Evolutionary conservation across 148 eudicot species (phyloP).

Genomic region (Chenopodium album): DNA sequence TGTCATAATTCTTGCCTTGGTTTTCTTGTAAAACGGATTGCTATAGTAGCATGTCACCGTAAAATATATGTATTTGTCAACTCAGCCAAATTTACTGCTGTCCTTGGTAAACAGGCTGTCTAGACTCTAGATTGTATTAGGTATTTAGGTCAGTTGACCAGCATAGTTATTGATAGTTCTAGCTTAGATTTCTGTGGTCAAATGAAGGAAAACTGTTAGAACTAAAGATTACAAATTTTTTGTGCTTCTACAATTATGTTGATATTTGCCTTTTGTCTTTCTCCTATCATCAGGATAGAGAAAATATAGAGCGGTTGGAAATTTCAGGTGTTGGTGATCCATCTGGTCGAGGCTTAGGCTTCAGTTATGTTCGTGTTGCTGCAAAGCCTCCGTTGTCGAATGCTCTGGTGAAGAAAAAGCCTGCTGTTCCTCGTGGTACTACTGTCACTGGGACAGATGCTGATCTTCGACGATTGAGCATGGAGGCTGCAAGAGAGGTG

Average conservation of each 20-base stretch:
- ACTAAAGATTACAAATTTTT: neutral
- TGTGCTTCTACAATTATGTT: neutral
- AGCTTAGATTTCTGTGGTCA: neutral
- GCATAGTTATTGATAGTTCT: neutral
- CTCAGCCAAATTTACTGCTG: neutral
- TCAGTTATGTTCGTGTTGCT: conserved; percentile 86
- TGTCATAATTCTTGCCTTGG: neutral
- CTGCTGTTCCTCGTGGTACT: conserved; percentile 62
- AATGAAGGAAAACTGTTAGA: neutral
- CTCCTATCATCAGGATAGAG: conserved; percentile 58
- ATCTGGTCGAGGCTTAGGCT: conserved; percentile 96
- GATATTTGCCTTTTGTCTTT: conserved; percentile 12
- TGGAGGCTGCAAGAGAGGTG: conserved; percentile 99
- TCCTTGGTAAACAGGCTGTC: neutral
- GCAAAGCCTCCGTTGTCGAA: conserved; percentile 82
- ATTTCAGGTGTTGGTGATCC: conserved; percentile 99
- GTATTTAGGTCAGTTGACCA: neutral
- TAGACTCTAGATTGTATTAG: neutral
- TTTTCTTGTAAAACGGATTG: too few relatives aligned
- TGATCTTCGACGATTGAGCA: conserved; percentile 96
- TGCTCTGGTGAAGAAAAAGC: conserved; percentile 74
- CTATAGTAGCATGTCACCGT: too few relatives aligned
- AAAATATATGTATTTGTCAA: neutral
- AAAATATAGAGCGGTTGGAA: conserved; percentile 90
- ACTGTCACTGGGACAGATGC: conserved; percentile 99